Evolutionary conservation across 2,329 filamentous ascomycete species (phyloP), one percentile per base, ranked within the genome.

Genomic region (Mariannaea elegans): DNA sequence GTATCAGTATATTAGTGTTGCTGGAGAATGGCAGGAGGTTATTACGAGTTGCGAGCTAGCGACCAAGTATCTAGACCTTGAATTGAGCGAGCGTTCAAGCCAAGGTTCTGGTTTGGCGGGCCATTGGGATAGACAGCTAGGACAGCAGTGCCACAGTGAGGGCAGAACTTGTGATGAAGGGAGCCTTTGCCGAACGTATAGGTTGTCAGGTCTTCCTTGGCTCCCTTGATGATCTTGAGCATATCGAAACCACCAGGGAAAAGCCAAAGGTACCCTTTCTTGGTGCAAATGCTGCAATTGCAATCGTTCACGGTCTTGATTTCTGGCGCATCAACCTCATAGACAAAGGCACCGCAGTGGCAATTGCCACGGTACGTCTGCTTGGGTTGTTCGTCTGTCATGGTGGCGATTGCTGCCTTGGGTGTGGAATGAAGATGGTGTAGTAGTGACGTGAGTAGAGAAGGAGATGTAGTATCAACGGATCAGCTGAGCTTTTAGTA

Each of bases 281-380:
- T 83, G 66, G 64, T 67, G 71, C 89, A 90, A 64, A 90, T 84
- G 75, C 87, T 90, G 76, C 90, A 92, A 73, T 89, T 88, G 76
- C 90, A 90, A 68, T 84, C 80, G 4, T 75, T 71, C 6, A 80
- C 81, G 4, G 79, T 73, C 67, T 84, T 85, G 61, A 91, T 80
- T 70, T 90, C 85, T 19, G 87, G 84, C 12, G 87, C 44, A 3
- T 76, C 71, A 53, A 78, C 67, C 68, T 83, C 82, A 69, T 81
- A 87, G 62, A 84, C 75, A 64, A 83, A 84, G 36, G 78, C 77
- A 6, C 77, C 80, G 71, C 85, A 87, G 71, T 87, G 84, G 76
- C 84, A 87, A 72, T 83, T 86, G 71, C 83, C 84, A 19, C 84
- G 77, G 72, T 87, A 84, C 13, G 78, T 80, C 62, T 77, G 75